Conservation (phyloP, 2,329 filamentous ascomycete species). For the Claviceps purpurea region DNA sequence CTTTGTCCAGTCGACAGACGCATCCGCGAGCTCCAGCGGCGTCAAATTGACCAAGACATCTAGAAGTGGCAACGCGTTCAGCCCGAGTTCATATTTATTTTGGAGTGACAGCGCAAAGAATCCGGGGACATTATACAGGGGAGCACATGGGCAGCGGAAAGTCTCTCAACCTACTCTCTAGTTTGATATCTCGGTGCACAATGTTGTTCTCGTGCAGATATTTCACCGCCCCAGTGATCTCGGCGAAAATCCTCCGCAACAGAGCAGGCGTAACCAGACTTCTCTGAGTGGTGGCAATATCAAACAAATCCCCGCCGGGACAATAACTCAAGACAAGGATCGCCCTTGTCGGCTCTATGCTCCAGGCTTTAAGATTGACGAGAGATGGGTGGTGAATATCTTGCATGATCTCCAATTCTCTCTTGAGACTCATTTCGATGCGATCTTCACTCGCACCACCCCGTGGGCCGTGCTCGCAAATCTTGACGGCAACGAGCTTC, state of each 20-base stretch:
- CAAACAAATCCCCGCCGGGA: constrained; percentile 87
- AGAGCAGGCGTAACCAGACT: constrained; percentile 54
- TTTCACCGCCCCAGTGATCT: constrained; percentile 70
- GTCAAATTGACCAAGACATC: constrained; percentile 86
- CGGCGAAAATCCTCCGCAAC: constrained; percentile 76
- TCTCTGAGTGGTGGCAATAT: constrained; percentile 65
- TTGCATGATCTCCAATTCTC: constrained; percentile 89
- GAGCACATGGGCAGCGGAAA: neutral
- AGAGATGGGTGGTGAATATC: constrained; percentile 78
- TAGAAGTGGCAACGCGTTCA: constrained; percentile 21
- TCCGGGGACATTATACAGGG: neutral
- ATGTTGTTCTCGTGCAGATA: constrained; percentile 80
- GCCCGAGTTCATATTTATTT: neutral
- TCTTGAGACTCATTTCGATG: constrained; percentile 83
- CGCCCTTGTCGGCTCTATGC: constrained; percentile 67
- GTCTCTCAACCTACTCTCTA: constrained; percentile 56
- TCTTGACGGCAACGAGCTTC: constrained; percentile 83
- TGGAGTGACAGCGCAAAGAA: neutral
- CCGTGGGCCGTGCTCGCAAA: constrained; percentile 87
- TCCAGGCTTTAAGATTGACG: constrained; percentile 85
- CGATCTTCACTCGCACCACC: constrained; percentile 88
- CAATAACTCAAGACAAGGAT: constrained; percentile 84
- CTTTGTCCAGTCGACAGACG: constrained; percentile 52
- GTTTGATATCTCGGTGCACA: constrained; percentile 93
- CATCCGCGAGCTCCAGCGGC: constrained; percentile 48